phyloP scores from a whole-genome alignment of 129 eudicot genomes.

The Centella asiatica region DNA sequence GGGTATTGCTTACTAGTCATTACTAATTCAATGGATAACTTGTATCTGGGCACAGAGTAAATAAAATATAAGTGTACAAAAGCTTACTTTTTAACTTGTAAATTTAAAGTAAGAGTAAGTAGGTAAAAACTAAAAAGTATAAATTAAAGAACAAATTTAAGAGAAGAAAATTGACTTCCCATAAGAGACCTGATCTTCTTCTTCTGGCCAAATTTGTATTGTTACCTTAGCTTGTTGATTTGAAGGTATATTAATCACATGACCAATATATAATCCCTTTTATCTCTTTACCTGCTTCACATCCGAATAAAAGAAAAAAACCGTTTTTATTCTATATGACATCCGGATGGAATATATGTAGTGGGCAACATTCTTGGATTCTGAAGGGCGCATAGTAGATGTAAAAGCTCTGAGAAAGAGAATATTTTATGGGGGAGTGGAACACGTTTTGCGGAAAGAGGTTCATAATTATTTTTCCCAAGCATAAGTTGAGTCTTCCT shows the following conservation, averaged over 20 bases:
- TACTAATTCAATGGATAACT: too few species aligned
- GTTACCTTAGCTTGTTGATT: background rate
- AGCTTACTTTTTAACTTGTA: too few species aligned
- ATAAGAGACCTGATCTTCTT: too few species aligned
- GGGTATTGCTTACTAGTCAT: too few species aligned
- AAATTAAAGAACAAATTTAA: too few species aligned
- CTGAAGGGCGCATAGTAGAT: conserved; percentile 75
- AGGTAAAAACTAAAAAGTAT: too few species aligned
- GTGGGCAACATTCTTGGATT: conserved; percentile 81
- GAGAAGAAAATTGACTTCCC: too few species aligned
- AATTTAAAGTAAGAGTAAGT: too few species aligned
- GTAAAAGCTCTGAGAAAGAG: conserved; percentile 63
- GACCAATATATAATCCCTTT: background rate
- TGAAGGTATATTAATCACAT: background rate
- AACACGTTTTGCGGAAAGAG: conserved; percentile 76
- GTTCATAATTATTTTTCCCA: conserved; percentile 24
- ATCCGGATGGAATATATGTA: conserved; percentile 27
- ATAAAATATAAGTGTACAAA: too few species aligned
- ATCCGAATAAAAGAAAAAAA: background rate
- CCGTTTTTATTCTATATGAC: background rate
- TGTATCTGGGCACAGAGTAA: too few species aligned
- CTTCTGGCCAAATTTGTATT: too few species aligned
- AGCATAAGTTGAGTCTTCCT: background rate
- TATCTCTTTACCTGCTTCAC: background rate
- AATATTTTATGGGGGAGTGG: conserved; percentile 91